Evolutionary conservation across 352 stramenopile species (phyloP), one percentile per base, ranked within the genome.

Genomic region (Pythium periplocum): DNA sequence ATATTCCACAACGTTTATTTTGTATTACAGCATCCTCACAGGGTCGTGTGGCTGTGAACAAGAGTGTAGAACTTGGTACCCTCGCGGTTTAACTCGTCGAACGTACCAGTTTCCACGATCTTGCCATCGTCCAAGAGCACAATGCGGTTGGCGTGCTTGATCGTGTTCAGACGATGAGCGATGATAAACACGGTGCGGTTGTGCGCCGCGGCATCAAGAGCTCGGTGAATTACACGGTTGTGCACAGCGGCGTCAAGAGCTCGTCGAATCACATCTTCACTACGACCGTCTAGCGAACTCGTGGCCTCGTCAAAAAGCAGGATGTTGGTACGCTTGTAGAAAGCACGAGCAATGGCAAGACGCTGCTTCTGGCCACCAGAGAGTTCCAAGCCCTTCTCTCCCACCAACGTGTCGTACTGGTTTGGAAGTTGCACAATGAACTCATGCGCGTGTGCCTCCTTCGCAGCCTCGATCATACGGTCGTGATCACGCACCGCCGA

Each of bases 321-420:
- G 53, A 95, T 81, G 46, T 89, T 85, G 3, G 81, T 85, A 36
- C 79, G 64, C 59, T 90, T 92, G 64, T 93, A 88, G 36, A 95
- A 55, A 17, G 85, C 85, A 10, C 85, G 77, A 4, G 85, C 85
- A 40, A 95, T 92, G 30, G 85, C 83, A 46, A 95, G 70, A 30
- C 96, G 84, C 75, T 99, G 97, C 69, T 98, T 98, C 71, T 99
- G 94, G 33, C 95, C 95, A 46, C 96, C 97, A 12, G 78, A 97
- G 0, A 99, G 75, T 67, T 98, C 97, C 17, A 98, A 76, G 9
- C 96, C 97, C 51, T 98, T 94, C 72, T 99, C 96, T 44, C 96
- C 95, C 8, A 99, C 96, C 46, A 96, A 84, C 1, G 96, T 99
- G 38, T 99, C 88, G 74, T 97, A 98, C 60, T 96, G 78, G 46